Conservation (phyloP, 1,284 basidiomycete species). For the Somion occarium region DNA sequence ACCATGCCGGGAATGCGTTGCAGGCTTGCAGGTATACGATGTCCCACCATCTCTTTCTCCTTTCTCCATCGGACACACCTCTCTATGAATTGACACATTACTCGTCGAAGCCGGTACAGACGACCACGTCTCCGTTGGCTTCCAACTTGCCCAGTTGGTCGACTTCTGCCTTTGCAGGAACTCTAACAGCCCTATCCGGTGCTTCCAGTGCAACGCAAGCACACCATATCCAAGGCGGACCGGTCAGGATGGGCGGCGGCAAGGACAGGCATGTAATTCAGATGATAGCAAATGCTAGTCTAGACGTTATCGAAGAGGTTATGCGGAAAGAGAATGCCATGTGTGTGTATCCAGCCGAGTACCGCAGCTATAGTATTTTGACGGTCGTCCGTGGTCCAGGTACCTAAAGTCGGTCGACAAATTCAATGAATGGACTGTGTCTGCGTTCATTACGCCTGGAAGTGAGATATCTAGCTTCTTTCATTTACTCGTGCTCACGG, state of each 20-base stretch:
- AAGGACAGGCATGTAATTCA: conserved; percentile 91
- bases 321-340: conserved; percentile 83
- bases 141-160: conserved; percentile 83
- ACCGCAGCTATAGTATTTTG: background rate
- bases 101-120: conserved; percentile 64
- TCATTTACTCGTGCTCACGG: conserved; percentile 1
- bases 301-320: conserved; percentile 89
- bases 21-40: conserved; percentile 32
- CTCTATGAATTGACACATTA: conserved; percentile 77
- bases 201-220: conserved; percentile 68
- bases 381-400: conserved; percentile 40
- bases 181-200: conserved; percentile 78
- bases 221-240: conserved; percentile 50
- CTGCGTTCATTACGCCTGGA: conserved; percentile 88
- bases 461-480: conserved; percentile 53
- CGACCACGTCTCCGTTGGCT: conserved; percentile 59
- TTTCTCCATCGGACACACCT: conserved; percentile 80
- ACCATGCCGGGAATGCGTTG: background rate
- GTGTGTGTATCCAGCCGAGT: conserved; percentile 43
- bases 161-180: conserved; percentile 81
- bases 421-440: conserved; percentile 97
- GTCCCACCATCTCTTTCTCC: conserved; percentile 80
- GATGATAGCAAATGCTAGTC: conserved; percentile 92
- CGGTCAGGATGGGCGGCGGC: conserved; percentile 59
- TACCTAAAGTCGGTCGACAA: conserved; percentile 91